Evolutionary conservation across 2,329 filamentous ascomycete species (phyloP).

Genomic region (Corynespora cassiicola): DNA sequence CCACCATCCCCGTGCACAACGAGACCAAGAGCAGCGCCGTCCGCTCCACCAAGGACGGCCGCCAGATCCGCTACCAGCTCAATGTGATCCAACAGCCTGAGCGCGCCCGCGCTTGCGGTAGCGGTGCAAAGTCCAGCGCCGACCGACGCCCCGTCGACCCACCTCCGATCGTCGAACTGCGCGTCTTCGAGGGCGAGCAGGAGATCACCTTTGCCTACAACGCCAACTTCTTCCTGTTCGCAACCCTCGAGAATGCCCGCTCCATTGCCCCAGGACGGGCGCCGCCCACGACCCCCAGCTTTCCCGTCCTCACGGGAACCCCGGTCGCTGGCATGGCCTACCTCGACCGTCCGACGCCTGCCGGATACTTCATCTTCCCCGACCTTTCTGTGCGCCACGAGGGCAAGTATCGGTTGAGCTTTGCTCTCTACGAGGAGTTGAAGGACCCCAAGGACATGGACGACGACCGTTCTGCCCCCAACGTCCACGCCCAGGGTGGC

Average conservation of each 20-base stretch:
- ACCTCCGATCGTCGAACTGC: conserved; percentile 90
- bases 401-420: conserved; percentile 87
- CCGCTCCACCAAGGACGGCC: conserved; percentile 75
- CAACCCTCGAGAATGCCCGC: conserved; percentile 86
- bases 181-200: conserved; percentile 75
- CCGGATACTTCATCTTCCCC: conserved; percentile 96
- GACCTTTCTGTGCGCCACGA: conserved; percentile 96
- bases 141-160: conserved; percentile 93
- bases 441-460: conserved; percentile 85
- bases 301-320: conserved; percentile 89
- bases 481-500: conserved; percentile 30
- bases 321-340: conserved; percentile 96
- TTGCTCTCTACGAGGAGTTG: conserved; percentile 92
- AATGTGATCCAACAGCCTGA: conserved; percentile 93
- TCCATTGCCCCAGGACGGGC: conserved; percentile 81
- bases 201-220: conserved; percentile 87
- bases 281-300: conserved; percentile 68
- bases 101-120: conserved; percentile 91
- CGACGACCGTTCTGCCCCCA: conserved; percentile 53
- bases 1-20: conserved; percentile 57
- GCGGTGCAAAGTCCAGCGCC: conserved; percentile 82
- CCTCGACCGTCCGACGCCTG: conserved; percentile 79
- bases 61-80: conserved; percentile 80
- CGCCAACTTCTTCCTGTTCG: conserved; percentile 94
- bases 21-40: conserved; percentile 61